Evolutionary conservation across 495 filamentous ascomycete genomes (phyloP), one percentile per base, ranked within the genome.

Genomic region (Barbatosphaeria neglecta): DNA sequence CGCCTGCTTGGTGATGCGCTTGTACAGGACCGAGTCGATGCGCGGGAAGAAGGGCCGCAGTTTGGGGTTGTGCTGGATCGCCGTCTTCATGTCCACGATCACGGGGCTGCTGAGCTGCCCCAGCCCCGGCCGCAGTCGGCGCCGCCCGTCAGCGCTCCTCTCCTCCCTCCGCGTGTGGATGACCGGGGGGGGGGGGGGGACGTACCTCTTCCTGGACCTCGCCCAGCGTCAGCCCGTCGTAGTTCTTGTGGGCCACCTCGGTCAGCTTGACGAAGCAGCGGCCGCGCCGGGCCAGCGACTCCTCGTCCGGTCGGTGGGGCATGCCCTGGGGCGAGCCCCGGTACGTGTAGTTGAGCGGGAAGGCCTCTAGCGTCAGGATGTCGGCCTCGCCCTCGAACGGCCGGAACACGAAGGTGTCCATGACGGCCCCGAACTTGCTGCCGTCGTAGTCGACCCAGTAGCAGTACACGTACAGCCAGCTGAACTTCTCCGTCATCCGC

Each of bases 371-470:
- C 8, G 47, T 54, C 2, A 50, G 48, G 25, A 67, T 56, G 2
- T 56, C 54, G 28, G 55, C 55, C 28, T 61, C 50, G 0, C 62
- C 55, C 0, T 72, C 62, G 53, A 54, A 72, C 0, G 50, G 50
- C 8, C 48, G 45, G 47, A 72, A 50, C 6, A 35, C 42, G 39
- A 72, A 55, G 4, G 45, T 37, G 19, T 53, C 48, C 16, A 49
- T 42, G 8, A 64, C 56, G 1, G 60, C 52, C 1, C 67, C 68
- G 19, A 63, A 61, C 25, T 58, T 45, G 15, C 49, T 52, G 0
- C 67, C 67, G 49, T 69, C 54, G 40, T 63, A 69, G 44, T 67
- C 60, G 19, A 68, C 47, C 22, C 63, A 56, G 11, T 56, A 52
- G 35, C 62, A 58, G 22, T 44, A 16, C 0, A 55, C 46, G 11